Evolutionary conservation across 2,329 filamentous ascomycete genomes (phyloP).

Genomic region (Sordariomycetes sp.): DNA sequence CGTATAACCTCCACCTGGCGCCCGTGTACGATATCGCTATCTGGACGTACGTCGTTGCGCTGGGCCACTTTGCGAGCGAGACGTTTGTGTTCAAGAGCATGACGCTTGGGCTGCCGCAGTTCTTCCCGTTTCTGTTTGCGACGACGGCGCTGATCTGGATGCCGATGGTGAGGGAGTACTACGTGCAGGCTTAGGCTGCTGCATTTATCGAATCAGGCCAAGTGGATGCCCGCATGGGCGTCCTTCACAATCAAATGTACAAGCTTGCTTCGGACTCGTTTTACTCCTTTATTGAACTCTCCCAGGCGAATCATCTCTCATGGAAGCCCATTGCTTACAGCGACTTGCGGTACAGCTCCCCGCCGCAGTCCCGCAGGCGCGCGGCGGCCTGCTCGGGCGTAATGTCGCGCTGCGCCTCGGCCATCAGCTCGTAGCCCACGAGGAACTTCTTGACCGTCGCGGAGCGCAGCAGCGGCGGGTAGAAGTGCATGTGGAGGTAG

Average conservation of each 20-base stretch:
- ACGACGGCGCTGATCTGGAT: constrained; percentile 45
- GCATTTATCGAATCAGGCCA: neutral
- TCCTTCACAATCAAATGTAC: neutral
- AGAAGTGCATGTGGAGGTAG: constrained; percentile 96
- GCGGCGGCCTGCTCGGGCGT: constrained; percentile 90
- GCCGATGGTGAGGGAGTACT: constrained; percentile 53
- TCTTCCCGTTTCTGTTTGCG: constrained; percentile 40
- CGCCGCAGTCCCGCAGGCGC: constrained; percentile 61
- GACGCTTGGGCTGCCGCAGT: constrained; percentile 42
- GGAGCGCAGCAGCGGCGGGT: constrained; percentile 81
- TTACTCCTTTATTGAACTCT: neutral
- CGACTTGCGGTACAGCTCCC: constrained; percentile 69
- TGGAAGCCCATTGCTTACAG: constrained; percentile 3
- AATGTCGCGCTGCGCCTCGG: constrained; percentile 95
- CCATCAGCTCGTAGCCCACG: constrained; percentile 93
- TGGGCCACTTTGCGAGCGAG: constrained; percentile 68
- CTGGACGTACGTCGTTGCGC: constrained; percentile 70
- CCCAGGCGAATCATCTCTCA: too few relatives aligned
- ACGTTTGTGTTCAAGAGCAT: constrained; percentile 68
- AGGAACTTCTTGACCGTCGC: constrained; percentile 93
- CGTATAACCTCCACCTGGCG: constrained; percentile 64
- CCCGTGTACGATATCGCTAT: constrained; percentile 68
- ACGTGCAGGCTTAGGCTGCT: constrained; percentile 35
- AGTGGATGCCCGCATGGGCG: neutral
- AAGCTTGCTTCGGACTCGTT: neutral